phyloP scores from a whole-genome alignment of 495 filamentous ascomycete species.

The Entonaema liquescens region DNA sequence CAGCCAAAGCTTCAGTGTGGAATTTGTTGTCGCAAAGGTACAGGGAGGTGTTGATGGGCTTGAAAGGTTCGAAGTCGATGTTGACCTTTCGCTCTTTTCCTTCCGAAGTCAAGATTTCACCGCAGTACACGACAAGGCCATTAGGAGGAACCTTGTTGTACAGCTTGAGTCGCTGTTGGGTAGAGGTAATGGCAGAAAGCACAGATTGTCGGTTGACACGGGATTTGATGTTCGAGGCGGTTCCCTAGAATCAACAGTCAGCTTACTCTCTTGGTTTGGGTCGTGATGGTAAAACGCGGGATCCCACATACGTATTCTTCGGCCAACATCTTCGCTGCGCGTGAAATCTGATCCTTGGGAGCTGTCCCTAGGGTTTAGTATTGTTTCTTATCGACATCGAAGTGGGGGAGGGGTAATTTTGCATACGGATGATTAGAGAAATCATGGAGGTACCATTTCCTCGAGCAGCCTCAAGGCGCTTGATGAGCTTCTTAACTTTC shows the following conservation, averaged over 20 bases:
- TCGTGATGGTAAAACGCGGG: neutral
- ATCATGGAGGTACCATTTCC: conserved; percentile 99
- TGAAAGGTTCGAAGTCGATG: conserved; percentile 99
- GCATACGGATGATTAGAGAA: conserved; percentile 93
- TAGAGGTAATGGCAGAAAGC: conserved; percentile 96
- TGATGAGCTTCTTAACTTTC: conserved; percentile 96
- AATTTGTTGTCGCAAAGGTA: conserved; percentile 99
- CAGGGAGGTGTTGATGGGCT: conserved; percentile 98
- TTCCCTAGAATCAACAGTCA: conserved; percentile 70
- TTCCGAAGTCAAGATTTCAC: conserved; percentile 99
- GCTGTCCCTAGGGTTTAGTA: conserved; percentile 58
- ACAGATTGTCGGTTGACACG: conserved; percentile 98
- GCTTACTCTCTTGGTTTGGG: conserved; percentile 8
- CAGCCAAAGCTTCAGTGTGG: conserved; percentile 95
- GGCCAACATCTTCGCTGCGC: conserved; percentile 98
- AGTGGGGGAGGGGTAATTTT: conserved; percentile 41
- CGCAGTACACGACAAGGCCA: conserved; percentile 97
- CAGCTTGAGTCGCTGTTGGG: conserved; percentile 96
- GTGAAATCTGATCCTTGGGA: conserved; percentile 96
- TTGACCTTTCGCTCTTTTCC: conserved; percentile 99
- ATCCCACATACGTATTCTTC: conserved; percentile 90
- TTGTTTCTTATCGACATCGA: neutral
- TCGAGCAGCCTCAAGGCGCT: conserved; percentile 88
- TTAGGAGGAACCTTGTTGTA: conserved; percentile 99
- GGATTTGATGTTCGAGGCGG: conserved; percentile 98